Percentiles rank a stretch among this genome's conserved stretches.
Conservation (phyloP, 2,329 filamentous ascomycete genomes). For the Aspergillus glaucus region DNA sequence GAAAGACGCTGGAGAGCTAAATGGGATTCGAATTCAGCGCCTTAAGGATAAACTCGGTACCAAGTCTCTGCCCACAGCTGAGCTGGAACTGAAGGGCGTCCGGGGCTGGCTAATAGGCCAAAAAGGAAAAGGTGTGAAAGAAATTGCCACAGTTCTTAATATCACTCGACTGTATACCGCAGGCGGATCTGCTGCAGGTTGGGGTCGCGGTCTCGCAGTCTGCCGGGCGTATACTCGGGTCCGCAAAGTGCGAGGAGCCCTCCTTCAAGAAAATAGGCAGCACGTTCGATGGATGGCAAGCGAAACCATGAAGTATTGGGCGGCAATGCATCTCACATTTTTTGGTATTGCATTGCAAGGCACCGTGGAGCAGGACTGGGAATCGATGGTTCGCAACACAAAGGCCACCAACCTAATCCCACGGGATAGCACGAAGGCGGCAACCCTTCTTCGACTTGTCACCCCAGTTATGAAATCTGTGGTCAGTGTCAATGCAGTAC, state of each 20-base stretch:
- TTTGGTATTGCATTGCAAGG: conserved; percentile 18
- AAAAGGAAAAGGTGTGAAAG: conserved; percentile 55
- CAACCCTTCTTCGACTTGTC: conserved; percentile 17
- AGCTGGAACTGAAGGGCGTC: conserved; percentile 51
- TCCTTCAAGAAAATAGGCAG: conserved; percentile 14
- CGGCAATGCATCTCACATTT: conserved; percentile 17
- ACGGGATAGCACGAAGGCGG: background rate
- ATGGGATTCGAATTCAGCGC: conserved; percentile 59
- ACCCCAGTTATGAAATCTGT: conserved; percentile 23
- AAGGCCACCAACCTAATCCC: too few relatives aligned
- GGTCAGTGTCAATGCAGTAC: conserved; percentile 11
- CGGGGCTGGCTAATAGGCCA: conserved; percentile 56
- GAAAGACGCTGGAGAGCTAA: conserved; percentile 41
- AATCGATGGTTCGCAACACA: background rate
- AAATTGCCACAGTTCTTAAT: conserved; percentile 59
- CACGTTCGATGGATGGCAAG: conserved; percentile 18
- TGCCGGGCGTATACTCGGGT: conserved; percentile 17
- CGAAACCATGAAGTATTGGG: conserved; percentile 18
- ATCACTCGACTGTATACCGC: conserved; percentile 42
- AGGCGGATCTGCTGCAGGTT: conserved; percentile 15
- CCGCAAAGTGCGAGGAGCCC: conserved; percentile 15
- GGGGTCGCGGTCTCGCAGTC: conserved; percentile 18
- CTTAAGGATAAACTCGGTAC: conserved; percentile 65
- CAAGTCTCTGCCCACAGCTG: conserved; percentile 58
- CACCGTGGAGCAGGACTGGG: conserved; percentile 10